phyloP scores from a whole-genome alignment of 2,329 filamentous ascomycete species.

The Alternaria triticimaculans region DNA sequence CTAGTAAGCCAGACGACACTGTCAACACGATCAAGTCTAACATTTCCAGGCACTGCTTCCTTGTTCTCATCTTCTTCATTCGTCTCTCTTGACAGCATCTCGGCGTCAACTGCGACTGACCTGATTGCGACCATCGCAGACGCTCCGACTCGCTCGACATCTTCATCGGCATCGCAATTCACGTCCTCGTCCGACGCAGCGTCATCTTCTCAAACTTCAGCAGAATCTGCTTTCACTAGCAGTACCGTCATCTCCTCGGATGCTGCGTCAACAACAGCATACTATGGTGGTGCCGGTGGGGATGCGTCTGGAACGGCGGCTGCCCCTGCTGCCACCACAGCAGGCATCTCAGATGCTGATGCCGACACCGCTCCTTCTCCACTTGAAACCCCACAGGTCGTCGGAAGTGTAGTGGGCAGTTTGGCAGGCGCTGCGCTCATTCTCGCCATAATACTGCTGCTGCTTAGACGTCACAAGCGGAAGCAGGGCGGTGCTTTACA shows the following conservation, averaged over 20 bases:
- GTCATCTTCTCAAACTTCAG: slow-evolving; percentile 15
- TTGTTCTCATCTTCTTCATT: slow-evolving; percentile 1
- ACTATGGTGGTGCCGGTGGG: slow-evolving; percentile 18
- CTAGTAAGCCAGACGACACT: slow-evolving; percentile 7
- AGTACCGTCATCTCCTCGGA: slow-evolving; percentile 21
- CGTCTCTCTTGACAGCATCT: slow-evolving; percentile 2
- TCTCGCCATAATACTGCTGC: slow-evolving; percentile 58
- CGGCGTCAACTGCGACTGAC: slow-evolving; percentile 4
- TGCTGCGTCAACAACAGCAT: slow-evolving; percentile 11
- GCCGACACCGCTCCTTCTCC: slow-evolving; percentile 27
- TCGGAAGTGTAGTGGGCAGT: slow-evolving; percentile 69
- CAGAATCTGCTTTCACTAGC: slow-evolving; percentile 14
- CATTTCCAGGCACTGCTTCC: slow-evolving; percentile 3
- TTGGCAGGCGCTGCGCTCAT: slow-evolving; percentile 63
- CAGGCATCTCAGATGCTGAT: slow-evolving; percentile 12
- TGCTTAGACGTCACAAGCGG: slow-evolving; percentile 60
- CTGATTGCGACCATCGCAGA: slow-evolving; percentile 2
- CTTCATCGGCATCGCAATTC: slow-evolving; percentile 15
- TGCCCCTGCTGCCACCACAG: slow-evolving; percentile 18
- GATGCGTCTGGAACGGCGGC: slow-evolving; percentile 25
- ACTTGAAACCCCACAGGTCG: slow-evolving; percentile 60
- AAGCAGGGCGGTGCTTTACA: slow-evolving; percentile 39
- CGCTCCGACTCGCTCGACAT: slow-evolving; percentile 11
- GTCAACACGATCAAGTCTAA: neutral
- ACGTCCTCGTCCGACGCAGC: slow-evolving; percentile 16